Conservation (phyloP, 805 yeast species). For the Candida koratica region DNA sequence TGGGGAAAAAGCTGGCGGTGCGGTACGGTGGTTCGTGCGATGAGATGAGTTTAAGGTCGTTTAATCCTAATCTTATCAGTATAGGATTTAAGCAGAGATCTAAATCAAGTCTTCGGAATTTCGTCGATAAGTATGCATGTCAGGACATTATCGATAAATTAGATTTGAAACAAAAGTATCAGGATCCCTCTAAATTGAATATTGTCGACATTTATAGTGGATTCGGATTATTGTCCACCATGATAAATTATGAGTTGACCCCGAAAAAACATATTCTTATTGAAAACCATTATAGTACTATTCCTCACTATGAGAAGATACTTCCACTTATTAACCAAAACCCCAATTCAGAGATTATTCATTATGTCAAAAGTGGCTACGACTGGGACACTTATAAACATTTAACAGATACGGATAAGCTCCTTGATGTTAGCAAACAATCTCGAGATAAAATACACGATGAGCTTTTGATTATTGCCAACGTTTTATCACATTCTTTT, state of each 20-base stretch:
- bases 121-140: conserved; percentile 21
- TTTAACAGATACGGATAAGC: conserved; percentile 44
- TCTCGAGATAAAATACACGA: conserved; percentile 44
- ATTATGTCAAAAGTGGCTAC: conserved; percentile 51
- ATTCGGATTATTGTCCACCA: conserved; percentile 55
- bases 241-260: conserved; percentile 53
- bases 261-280: conserved; percentile 65
- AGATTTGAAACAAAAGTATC: conserved; percentile 34
- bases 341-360: conserved; percentile 20
- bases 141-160: conserved; percentile 46
- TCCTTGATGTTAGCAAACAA: conserved; percentile 28
- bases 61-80: conserved; percentile 26
- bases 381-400: conserved; percentile 60
- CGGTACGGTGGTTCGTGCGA: not conserved
- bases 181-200: conserved; percentile 37
- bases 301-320: conserved; percentile 24
- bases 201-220: conserved; percentile 62
- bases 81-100: conserved; percentile 11
- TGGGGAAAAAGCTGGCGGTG: conserved; percentile 7
- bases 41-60: conserved; percentile 13
- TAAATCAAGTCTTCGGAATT: conserved; percentile 7
- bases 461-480: conserved; percentile 55
- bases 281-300: conserved; percentile 43
- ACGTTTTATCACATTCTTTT: conserved; percentile 46
- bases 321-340: conserved; percentile 16